Conservation (phyloP, 2,329 filamentous ascomycete species). For the Sodiomyces alkalinus region DNA sequence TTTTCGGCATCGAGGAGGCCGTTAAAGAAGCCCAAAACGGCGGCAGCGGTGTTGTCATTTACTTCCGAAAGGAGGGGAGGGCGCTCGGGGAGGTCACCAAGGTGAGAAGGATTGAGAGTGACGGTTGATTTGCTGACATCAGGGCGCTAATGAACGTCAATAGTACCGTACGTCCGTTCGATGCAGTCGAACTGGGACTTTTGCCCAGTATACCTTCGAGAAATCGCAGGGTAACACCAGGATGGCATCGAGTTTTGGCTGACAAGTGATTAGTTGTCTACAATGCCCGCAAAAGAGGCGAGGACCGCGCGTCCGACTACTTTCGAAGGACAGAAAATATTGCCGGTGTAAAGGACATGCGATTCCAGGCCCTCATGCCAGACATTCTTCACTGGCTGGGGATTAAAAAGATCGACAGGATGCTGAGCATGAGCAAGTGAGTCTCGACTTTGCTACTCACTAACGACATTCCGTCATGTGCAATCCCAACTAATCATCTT, state of each 20-base stretch:
- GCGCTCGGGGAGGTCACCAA: constrained; percentile 93
- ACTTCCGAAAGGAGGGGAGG: constrained; percentile 94
- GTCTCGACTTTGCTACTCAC: too few relatives aligned
- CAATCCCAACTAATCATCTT: constrained; percentile 1
- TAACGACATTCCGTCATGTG: background rate
- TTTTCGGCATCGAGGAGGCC: constrained; percentile 93
- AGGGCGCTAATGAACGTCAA: too few relatives aligned
- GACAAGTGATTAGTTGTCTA: constrained; percentile 36
- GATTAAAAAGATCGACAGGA: constrained; percentile 95
- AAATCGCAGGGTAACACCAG: too few relatives aligned
- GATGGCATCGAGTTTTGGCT: too few relatives aligned
- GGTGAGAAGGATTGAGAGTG: constrained; percentile 32
- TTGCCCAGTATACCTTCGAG: too few relatives aligned
- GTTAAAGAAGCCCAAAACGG: constrained; percentile 94
- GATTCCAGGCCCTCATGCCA: constrained; percentile 96
- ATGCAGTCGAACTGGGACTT: too few relatives aligned
- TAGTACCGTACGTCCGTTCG: constrained; percentile 9
- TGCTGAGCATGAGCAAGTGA: constrained; percentile 96
- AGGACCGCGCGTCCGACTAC: constrained; percentile 76
- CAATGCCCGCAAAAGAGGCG: constrained; percentile 67
- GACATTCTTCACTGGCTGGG: constrained; percentile 96
- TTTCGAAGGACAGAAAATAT: constrained; percentile 98
- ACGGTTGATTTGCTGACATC: background rate
- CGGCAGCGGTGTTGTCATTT: constrained; percentile 89
- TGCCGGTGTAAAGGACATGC: constrained; percentile 91